Conservation (phyloP, 176 grass and related monocot species). For the Phragmites australis region DNA sequence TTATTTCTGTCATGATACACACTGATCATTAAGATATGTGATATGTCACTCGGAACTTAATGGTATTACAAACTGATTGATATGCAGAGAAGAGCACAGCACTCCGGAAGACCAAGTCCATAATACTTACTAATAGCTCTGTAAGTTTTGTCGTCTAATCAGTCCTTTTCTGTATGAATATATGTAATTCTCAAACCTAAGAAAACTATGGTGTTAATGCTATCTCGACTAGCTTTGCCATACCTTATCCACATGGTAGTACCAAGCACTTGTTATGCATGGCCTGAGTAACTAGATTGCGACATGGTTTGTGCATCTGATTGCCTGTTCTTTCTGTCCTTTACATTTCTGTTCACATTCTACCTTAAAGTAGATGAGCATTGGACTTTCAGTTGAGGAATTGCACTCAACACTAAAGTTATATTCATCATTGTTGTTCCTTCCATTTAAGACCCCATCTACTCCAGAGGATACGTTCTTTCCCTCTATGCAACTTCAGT, state of each 20-base stretch:
- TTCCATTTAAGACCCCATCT: slow-evolving; percentile 10
- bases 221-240: slow-evolving; percentile 7
- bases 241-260: neutral
- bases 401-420: neutral
- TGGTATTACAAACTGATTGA: slow-evolving; percentile 35
- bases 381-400: slow-evolving; percentile 13
- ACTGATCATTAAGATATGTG: slow-evolving; percentile 1
- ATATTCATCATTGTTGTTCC: neutral
- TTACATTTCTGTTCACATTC: neutral
- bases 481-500: neutral
- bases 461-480: neutral
- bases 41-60: slow-evolving; percentile 23
- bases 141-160: slow-evolving; percentile 49
- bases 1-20: slow-evolving; percentile 22
- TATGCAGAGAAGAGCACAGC: slow-evolving; percentile 81
- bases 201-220: slow-evolving; percentile 15
- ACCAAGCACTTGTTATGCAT: slow-evolving; percentile 20
- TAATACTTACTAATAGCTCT: slow-evolving; percentile 98
- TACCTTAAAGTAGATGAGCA: neutral
- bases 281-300: neutral
- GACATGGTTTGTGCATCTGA: neutral
- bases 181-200: slow-evolving; percentile 4
- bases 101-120: slow-evolving; percentile 90
- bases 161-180: neutral
- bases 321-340: neutral